phyloP scores from a whole-genome alignment of 495 filamentous ascomycete genomes.

The Neurospora sp. region DNA sequence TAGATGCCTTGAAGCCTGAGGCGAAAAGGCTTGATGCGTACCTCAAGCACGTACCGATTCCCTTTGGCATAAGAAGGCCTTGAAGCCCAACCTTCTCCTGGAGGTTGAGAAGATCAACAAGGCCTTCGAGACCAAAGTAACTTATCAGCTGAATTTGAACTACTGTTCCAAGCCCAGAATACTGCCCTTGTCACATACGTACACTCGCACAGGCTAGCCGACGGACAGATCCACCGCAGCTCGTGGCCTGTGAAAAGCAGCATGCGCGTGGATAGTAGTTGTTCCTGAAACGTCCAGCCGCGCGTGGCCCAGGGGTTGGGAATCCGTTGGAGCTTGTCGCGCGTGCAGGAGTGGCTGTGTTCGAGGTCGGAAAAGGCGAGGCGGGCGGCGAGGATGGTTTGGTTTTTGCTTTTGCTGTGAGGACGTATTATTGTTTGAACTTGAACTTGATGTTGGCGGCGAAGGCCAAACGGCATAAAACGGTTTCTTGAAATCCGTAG shows the following conservation, averaged over 20 bases:
- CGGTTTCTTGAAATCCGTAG: neutral
- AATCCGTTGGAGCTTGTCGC: neutral
- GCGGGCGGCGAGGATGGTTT: neutral
- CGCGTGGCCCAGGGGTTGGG: neutral
- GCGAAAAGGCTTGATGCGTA: too few species aligned
- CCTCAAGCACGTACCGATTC: too few species aligned
- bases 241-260: neutral
- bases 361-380: neutral
- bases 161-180: too few species aligned
- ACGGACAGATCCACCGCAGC: constrained; percentile 1
- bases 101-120: too few species aligned
- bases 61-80: too few species aligned
- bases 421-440: too few species aligned
- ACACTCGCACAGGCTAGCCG: neutral
- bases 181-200: too few species aligned
- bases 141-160: too few species aligned
- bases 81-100: too few species aligned
- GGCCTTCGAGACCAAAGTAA: too few species aligned
- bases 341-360: neutral
- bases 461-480: neutral
- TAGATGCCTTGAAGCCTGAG: too few species aligned
- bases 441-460: too few species aligned
- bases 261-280: neutral
- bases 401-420: neutral
- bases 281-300: constrained; percentile 7